Evolutionary conservation across 1,284 basidiomycete genomes (phyloP).

Genomic region (Omphalotus olearius): DNA sequence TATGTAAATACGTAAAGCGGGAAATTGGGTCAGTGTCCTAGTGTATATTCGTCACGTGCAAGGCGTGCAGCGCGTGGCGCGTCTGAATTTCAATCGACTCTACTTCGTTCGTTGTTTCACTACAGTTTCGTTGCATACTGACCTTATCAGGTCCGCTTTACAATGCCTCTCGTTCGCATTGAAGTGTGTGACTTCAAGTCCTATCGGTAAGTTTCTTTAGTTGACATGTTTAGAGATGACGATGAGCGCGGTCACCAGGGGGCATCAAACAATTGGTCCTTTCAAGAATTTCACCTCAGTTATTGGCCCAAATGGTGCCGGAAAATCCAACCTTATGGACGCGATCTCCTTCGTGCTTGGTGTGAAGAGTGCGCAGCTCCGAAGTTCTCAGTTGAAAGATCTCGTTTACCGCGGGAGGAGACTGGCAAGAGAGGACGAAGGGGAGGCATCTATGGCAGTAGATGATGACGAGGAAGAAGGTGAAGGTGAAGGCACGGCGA

Average conservation of each 20-base stretch:
- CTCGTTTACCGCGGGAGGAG: slow-evolving; percentile 90
- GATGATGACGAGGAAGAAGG: slow-evolving; percentile 38
- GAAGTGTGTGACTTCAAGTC: slow-evolving; percentile 95
- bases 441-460: slow-evolving; percentile 44
- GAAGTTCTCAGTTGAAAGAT: slow-evolving; percentile 92
- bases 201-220: slow-evolving; percentile 52
- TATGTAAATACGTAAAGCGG: no score
- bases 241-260: slow-evolving; percentile 38
- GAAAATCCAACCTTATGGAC: slow-evolving; percentile 99
- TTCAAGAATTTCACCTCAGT: slow-evolving; percentile 93
- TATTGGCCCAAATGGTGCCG: slow-evolving; percentile 98
- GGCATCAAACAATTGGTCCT: slow-evolving; percentile 85
- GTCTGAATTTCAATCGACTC: no score
- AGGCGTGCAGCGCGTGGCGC: no score
- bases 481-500: slow-evolving; percentile 78
- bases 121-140: no score
- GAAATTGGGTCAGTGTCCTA: no score
- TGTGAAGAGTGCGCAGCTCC: slow-evolving; percentile 89
- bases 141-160: not conserved
- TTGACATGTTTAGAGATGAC: not conserved
- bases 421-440: slow-evolving; percentile 54
- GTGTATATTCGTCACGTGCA: no score
- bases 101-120: no score
- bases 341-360: slow-evolving; percentile 99
- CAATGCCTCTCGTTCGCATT: slow-evolving; percentile 74